These are phyloP conservation scores for Yamadazyma insecticola DNA, from an alignment of 805 yeast genomes.

Conservation along the genomic window DNA sequence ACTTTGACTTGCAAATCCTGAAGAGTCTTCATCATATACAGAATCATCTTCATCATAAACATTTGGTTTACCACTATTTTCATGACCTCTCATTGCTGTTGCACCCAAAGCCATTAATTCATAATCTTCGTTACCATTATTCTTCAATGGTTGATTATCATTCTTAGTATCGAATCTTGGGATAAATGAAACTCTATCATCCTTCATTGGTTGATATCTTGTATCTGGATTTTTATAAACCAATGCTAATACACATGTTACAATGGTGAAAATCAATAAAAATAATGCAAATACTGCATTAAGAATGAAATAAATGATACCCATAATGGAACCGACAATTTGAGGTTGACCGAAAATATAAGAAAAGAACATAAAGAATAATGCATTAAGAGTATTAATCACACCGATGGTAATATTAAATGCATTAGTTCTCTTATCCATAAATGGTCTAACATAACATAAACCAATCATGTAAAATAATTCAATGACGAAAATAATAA, in stretches of 20 bases:
- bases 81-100: conserved; percentile 61
- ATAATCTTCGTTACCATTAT: conserved; percentile 37
- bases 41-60: conserved; percentile 29
- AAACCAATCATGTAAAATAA: conserved; percentile 60
- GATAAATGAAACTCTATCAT: conserved; percentile 94
- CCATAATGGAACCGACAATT: conserved; percentile 88
- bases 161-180: conserved; percentile 49
- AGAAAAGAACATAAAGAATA: conserved; percentile 87
- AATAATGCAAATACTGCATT: conserved; percentile 87
- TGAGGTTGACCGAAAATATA: conserved; percentile 78
- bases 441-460: conserved; percentile 76
- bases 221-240: conserved; percentile 90
- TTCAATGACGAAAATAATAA: conserved; percentile 72
- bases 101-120: conserved; percentile 75
- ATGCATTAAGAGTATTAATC: conserved; percentile 74
- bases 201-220: conserved; percentile 92
- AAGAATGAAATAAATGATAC: conserved; percentile 79
- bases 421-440: conserved; percentile 93
- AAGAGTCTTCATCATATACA: conserved; percentile 24
- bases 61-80: conserved; percentile 25
- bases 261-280: conserved; percentile 77
- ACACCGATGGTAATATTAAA: conserved; percentile 84
- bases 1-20: conserved; percentile 9
- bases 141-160: conserved; percentile 11
- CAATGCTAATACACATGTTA: conserved; percentile 81